These are phyloP conservation scores for Backusella circina DNA, from an alignment of 192 early-diverging fungal species.

Conservation along the genomic window DNA sequence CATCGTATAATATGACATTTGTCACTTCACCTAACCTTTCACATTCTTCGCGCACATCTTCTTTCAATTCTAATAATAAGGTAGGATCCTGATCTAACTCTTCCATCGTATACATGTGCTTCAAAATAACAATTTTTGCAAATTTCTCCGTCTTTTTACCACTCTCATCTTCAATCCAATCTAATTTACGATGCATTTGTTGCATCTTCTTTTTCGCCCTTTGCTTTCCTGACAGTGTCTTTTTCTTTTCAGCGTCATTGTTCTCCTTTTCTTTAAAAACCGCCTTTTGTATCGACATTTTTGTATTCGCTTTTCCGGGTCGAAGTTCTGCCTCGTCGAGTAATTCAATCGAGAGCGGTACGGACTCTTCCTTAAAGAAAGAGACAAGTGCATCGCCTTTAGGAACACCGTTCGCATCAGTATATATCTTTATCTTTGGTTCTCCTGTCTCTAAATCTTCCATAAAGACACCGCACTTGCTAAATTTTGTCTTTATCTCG, in stretches of 20 bases:
- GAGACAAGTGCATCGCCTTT: conserved; percentile 94
- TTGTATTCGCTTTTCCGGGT: conserved; percentile 48
- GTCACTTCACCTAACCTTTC: conserved; percentile 93
- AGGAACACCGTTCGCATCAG: conserved; percentile 54
- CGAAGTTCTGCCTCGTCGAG: conserved; percentile 87
- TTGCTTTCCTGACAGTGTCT: conserved; percentile 50
- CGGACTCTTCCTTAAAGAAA: conserved; percentile 89
- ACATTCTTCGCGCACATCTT: conserved; percentile 92
- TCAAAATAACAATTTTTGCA: conserved; percentile 83
- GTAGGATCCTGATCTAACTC: conserved; percentile 91
- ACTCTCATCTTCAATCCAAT: conserved; percentile 82
- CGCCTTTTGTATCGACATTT: conserved; percentile 78
- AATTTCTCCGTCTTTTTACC: conserved; percentile 71
- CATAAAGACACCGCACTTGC: conserved; percentile 80
- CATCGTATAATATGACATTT: conserved; percentile 92
- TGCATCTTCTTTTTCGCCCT: conserved; percentile 63
- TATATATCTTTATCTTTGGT: conserved; percentile 91
- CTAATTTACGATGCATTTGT: conserved; percentile 76
- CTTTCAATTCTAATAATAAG: conserved; percentile 85
- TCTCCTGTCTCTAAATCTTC: conserved; percentile 59
- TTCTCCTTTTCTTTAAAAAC: conserved; percentile 73
- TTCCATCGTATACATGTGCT: conserved; percentile 89
- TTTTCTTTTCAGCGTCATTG: conserved; percentile 12
- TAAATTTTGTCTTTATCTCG: conserved; percentile 72
- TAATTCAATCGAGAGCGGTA: conserved; percentile 78